Base-by-base conservation (phyloP, 345 rosid genomes). In the Eutrema heterophyllum region DNA sequence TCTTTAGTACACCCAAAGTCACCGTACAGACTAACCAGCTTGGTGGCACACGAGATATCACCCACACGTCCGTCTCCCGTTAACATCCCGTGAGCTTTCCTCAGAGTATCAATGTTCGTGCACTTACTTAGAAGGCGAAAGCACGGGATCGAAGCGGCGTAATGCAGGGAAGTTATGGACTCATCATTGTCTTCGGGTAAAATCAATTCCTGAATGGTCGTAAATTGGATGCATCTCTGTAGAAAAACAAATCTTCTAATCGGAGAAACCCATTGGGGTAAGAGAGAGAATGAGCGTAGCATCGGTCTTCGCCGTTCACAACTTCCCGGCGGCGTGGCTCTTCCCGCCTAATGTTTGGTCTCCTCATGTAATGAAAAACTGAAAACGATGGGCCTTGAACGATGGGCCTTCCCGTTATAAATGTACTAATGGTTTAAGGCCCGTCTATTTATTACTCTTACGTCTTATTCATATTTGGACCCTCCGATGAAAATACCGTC, bases 11-110 rank as follows among this genome's bases (percentile, higher is more conserved):
- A 59, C 33, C 97, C 92, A 62, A 83, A 83, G 1, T 73, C 76
- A 13, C 92, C 92, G 6, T 93, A 93, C 6, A 84, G 3, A 13
- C 91, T 81, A 3, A 86, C 78, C 73, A 93, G 78, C 76, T 89
- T 90, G 4, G 96, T 88, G 29, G 64, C 81, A 52, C 86, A 79
- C 27, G 63, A 78, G 15, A 83, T 76, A 64, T 90, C 84, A 50
- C 53, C 41, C 35, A 77, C 16, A 9, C 86, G 56, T 5, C 96
- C 96, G 12, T 76, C 71, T 9, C 73, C 85, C 44, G 84, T 57
- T 35, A 93, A 69, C 15, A 77, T 15, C 40, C 76, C 81, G 54
- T 91, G 98, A 14, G 69, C 41, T 66, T 68, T 78, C 78, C 70
- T 73, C 56, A 93, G 82, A 26, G 84, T 79, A 75, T 21, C 24